Percentiles rank a stretch among this genome's conserved stretches.
Conservation (phyloP, 306 rosid genomes). For the Phaseolus lunatus region DNA sequence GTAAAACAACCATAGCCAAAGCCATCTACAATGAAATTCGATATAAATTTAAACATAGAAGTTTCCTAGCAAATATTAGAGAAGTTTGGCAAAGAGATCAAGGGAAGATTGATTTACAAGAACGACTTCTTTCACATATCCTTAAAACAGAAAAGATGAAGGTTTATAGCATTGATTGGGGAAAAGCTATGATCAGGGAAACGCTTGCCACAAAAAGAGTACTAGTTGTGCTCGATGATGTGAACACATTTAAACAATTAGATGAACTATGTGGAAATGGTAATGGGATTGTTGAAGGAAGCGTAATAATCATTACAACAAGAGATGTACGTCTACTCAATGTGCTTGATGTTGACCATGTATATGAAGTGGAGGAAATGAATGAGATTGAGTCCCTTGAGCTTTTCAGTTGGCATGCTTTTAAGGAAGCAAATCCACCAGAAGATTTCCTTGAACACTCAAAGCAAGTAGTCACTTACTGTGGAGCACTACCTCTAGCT, state of each 20-base stretch:
- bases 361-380: neutral
- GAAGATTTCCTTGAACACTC: conserved; percentile 7
- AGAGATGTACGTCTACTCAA: conserved; percentile 11
- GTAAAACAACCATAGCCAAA: conserved; percentile 15
- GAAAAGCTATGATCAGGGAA: neutral
- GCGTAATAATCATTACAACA: conserved; percentile 43
- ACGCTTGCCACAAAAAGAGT: neutral
- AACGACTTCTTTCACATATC: conserved; percentile 4
- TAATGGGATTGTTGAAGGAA: conserved; percentile 30
- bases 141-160: neutral
- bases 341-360: neutral
- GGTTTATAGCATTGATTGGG: conserved; percentile 2
- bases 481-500: conserved; percentile 48
- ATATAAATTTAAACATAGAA: neutral
- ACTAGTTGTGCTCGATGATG: conserved; percentile 28
- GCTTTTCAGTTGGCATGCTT: conserved; percentile 43
- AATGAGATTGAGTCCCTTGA: neutral
- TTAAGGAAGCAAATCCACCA: neutral
- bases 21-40: conserved; percentile 14
- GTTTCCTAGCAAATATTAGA: conserved; percentile 18
- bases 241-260: neutral
- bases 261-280: neutral
- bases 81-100: conserved; percentile 15
- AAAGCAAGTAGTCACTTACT: neutral
- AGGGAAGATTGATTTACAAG: neutral